phyloP scores from a whole-genome alignment of 106 monocot species.

The Dendrobium catenatum region DNA sequence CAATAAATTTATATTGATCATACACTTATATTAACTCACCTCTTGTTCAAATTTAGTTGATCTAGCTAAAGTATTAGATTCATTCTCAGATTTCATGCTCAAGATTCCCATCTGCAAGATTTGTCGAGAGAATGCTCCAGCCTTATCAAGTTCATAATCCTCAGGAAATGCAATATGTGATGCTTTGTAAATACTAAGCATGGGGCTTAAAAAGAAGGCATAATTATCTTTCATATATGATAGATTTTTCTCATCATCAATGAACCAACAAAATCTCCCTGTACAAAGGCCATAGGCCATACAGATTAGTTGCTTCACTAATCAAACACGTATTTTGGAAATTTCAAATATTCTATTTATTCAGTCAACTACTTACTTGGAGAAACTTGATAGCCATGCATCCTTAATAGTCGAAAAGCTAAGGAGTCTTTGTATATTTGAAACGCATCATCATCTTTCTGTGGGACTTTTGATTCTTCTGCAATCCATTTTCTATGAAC shows the following conservation, averaged over 20 bases:
- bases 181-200: slow-evolving; percentile 21
- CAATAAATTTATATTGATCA: too few species aligned
- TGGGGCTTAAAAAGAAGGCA: slow-evolving; percentile 3
- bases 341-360: too few species aligned
- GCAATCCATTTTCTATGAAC: too few species aligned
- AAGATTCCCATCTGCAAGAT: too few species aligned
- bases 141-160: slow-evolving; percentile 20
- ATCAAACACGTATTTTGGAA: too few species aligned
- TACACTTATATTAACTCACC: too few species aligned
- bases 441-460: background rate
- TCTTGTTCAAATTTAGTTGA: too few species aligned
- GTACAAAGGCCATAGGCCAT: too few species aligned
- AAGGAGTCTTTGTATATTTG: slow-evolving; percentile 15
- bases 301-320: too few species aligned
- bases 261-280: slow-evolving; percentile 22
- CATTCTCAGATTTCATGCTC: too few species aligned
- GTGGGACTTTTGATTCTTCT: too few species aligned
- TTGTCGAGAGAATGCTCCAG: background rate
- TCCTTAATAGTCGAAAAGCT: slow-evolving; percentile 21
- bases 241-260: slow-evolving; percentile 4
- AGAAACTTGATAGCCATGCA: slow-evolving; percentile 15
- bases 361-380: slow-evolving; percentile 7
- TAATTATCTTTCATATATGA: slow-evolving; percentile 8
- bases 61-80: too few species aligned
- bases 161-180: slow-evolving; percentile 10